Evolutionary conservation across 305 asterid genomes (phyloP).

Genomic region (Galium porrigens): DNA sequence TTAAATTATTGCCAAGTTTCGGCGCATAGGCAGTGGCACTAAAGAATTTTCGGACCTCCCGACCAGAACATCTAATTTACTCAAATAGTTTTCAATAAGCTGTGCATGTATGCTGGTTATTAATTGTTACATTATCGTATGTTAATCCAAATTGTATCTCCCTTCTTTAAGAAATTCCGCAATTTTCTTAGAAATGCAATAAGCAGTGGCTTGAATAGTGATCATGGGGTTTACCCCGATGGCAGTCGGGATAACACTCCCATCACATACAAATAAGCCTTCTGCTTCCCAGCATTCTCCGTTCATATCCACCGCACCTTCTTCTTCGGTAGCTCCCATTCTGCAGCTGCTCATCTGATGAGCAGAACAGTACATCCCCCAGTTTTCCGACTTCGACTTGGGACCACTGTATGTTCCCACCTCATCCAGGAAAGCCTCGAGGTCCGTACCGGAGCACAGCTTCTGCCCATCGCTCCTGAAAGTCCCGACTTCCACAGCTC

Average conservation of each 20-base stretch:
- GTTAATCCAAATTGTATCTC: not conserved
- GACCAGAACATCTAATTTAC: not conserved
- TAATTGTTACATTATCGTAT: not conserved
- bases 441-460: slow-evolving; percentile 31
- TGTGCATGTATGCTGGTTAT: not conserved
- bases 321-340: slow-evolving; percentile 48
- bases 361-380: slow-evolving; percentile 55
- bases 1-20: not conserved
- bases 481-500: slow-evolving; percentile 85
- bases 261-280: slow-evolving; percentile 71
- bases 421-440: slow-evolving; percentile 56
- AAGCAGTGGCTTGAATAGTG: slow-evolving; percentile 68
- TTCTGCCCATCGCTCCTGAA: slow-evolving; percentile 69
- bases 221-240: slow-evolving; percentile 83
- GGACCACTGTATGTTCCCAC: slow-evolving; percentile 50
- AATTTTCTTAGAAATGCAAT: slow-evolving; percentile 50
- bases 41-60: not conserved
- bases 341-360: slow-evolving; percentile 88
- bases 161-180: slow-evolving; percentile 26
- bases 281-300: slow-evolving; percentile 85
- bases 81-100: slow-evolving; percentile 8
- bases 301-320: slow-evolving; percentile 56
- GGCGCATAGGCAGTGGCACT: not conserved
- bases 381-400: slow-evolving; percentile 28
- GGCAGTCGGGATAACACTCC: slow-evolving; percentile 62